Conservation (phyloP, 2,329 filamentous ascomycete species). For the Calonectria multiphialidica region DNA sequence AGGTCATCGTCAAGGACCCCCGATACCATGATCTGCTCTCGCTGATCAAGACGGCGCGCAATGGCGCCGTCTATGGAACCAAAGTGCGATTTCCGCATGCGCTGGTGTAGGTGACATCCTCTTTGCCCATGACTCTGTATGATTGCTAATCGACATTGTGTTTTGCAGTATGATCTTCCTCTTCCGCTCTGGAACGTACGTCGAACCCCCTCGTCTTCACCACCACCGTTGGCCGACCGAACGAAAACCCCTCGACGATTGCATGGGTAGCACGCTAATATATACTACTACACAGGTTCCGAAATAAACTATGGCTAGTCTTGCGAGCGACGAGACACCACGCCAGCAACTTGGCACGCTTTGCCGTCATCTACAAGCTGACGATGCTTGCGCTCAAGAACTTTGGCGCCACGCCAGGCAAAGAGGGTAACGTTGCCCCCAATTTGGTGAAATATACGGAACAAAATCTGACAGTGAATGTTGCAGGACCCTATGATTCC, state of each 20-base stretch:
- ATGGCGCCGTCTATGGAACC: conserved; percentile 95
- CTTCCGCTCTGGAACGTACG: conserved; percentile 90
- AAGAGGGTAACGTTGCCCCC: conserved; percentile 59
- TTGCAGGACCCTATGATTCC: conserved; percentile 77
- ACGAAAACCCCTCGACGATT: not conserved
- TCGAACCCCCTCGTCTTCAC: conserved; percentile 36
- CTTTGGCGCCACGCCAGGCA: conserved; percentile 68
- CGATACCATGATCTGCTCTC: conserved; percentile 87
- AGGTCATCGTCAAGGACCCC: conserved; percentile 84
- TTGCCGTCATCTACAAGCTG: conserved; percentile 91
- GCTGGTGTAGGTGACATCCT: conserved; percentile 71
- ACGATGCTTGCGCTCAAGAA: conserved; percentile 81
- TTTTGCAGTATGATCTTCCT: conserved; percentile 87
- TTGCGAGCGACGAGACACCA: conserved; percentile 90
- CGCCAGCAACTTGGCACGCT: conserved; percentile 90
- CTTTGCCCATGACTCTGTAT: not conserved
- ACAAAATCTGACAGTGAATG: not conserved
- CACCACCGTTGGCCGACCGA: not conserved
- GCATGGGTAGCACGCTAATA: conserved; percentile 29
- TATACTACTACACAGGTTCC: conserved; percentile 59
- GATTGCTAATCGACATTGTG: conserved; percentile 31
- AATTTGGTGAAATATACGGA: not conserved
- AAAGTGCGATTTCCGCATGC: conserved; percentile 99
- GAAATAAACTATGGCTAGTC: conserved; percentile 82
- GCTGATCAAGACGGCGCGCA: conserved; percentile 92